Evolutionary conservation across 306 rosid species (phyloP), one percentile per base, ranked within the genome.

Genomic region (Dalbergia cochinchinensis): DNA sequence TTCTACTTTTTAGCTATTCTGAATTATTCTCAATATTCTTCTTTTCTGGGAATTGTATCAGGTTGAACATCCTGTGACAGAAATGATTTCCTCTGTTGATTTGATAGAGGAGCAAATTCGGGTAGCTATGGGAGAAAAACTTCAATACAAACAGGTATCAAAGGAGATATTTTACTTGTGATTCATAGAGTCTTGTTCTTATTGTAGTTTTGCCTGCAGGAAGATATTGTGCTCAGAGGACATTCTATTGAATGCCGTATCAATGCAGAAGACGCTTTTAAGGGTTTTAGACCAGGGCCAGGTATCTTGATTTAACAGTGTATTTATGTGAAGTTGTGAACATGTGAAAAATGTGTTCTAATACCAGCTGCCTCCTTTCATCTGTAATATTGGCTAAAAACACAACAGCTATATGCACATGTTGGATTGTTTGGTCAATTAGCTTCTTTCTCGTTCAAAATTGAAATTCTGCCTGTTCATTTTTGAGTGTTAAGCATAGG

Each of bases 21-120:
- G 65, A 68, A 19, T 76, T 55, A 26, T 55, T 72, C 41, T 66
- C 74, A 26, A 39, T 64, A 7, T 50, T 26, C n/a, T n/a, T 11
- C 15, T 58, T 42, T 35, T 48, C 4, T 69, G 85, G 39, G 41
- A 26, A 71, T 69, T 75, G 71, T 67, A 69, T 73, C 85, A 92
- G 98, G 99, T 95, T 67, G 99, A 93, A 86, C 99, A 95, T 88
- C 99, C 99, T 11, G 99, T 95, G 92, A 93, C 99, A 53, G 98
- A 95, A 86, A 95, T 93, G 99, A 93, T 95, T 82, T 95, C 94
- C 70, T 95, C 98, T 54, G 89, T 86, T 67, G 99, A 95, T 89
- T 90, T 95, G 90, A 91, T 93, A 55, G 98, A 95, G 86, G 99
- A 95, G 82, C 99, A 95, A 89, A 95, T 95, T 81, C 92, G 75